A percentile compares a stretch with the other conserved stretches of the same genome.
phyloP scores from a whole-genome alignment of 2,329 filamentous ascomycete species.

The Purpureocillium lavendulum region DNA sequence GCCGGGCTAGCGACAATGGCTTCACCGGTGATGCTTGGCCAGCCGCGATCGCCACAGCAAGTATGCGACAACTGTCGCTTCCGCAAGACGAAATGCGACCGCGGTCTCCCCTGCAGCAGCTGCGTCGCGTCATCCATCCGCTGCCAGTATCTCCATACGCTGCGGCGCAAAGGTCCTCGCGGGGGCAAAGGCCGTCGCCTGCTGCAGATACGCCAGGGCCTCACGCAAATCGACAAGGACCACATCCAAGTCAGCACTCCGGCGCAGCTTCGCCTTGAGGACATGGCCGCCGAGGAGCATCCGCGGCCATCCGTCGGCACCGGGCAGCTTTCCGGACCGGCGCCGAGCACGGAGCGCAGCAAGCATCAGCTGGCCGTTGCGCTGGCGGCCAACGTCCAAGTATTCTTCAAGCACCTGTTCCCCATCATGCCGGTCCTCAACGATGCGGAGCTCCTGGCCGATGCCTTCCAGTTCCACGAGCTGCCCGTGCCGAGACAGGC shows the following conservation, averaged over 20 bases:
- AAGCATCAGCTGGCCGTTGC: slow-evolving; percentile 13
- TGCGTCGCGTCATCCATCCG: slow-evolving; percentile 16
- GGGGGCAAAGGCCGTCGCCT: slow-evolving; percentile 18
- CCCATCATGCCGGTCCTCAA: slow-evolving; percentile 23
- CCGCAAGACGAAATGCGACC: slow-evolving; percentile 25
- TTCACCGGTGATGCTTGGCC: too few species aligned
- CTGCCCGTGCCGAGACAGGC: slow-evolving; percentile 17
- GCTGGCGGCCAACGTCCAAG: slow-evolving; percentile 17
- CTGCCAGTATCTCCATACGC: slow-evolving; percentile 20
- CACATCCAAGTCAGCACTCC: slow-evolving; percentile 14
- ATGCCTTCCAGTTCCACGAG: slow-evolving; percentile 14
- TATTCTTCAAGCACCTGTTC: slow-evolving; percentile 21
- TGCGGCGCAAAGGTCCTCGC: slow-evolving; percentile 19
- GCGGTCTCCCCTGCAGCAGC: slow-evolving; percentile 18
- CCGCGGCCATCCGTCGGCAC: too few species aligned
- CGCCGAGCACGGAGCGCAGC: slow-evolving; percentile 1
- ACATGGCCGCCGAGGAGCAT: slow-evolving; percentile 1
- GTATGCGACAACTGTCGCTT: slow-evolving; percentile 22
- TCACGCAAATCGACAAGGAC: slow-evolving; percentile 8
- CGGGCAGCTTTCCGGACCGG: too few species aligned
- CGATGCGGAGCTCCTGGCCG: slow-evolving; percentile 16
- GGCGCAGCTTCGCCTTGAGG: slow-evolving; percentile 4
- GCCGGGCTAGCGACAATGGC: too few species aligned
- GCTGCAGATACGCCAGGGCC: slow-evolving; percentile 17
- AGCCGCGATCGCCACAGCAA: slow-evolving; percentile 5